phyloP scores from a whole-genome alignment of 192 early-diverging fungal species.

The Mortierella claussenii region DNA sequence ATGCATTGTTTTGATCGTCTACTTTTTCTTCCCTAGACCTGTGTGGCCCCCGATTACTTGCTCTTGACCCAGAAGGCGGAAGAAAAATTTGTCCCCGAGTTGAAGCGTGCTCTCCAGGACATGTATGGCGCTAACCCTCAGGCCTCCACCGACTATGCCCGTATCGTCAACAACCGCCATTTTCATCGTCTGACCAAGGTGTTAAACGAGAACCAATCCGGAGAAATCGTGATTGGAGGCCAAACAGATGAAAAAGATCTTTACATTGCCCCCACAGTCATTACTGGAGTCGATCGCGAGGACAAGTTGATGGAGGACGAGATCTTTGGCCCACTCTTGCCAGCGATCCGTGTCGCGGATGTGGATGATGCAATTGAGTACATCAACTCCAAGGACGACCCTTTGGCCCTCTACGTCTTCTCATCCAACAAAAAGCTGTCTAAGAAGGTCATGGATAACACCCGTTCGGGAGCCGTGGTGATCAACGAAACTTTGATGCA shows the following conservation, averaged over 20 bases:
- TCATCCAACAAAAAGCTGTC: slow-evolving; percentile 60
- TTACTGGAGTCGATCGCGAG: slow-evolving; percentile 75
- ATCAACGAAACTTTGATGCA: slow-evolving; percentile 90
- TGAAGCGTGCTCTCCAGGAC: slow-evolving; percentile 56
- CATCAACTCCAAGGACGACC: slow-evolving; percentile 75
- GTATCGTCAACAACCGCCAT: slow-evolving; percentile 80
- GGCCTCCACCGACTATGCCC: slow-evolving; percentile 64
- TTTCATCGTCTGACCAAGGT: slow-evolving; percentile 72
- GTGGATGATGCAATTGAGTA: slow-evolving; percentile 76
- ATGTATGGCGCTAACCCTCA: slow-evolving; percentile 64
- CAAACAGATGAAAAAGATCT: slow-evolving; percentile 66
- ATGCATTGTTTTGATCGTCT: neutral
- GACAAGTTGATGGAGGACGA: slow-evolving; percentile 86
- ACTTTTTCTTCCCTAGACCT: slow-evolving; percentile 63
- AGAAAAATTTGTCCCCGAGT: slow-evolving; percentile 65
- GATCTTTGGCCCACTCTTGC: slow-evolving; percentile 93
- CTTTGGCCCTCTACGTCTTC: slow-evolving; percentile 87
- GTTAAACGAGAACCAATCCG: slow-evolving; percentile 58
- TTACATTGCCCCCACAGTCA: slow-evolving; percentile 85
- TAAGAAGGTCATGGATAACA: slow-evolving; percentile 73
- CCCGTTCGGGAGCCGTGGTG: slow-evolving; percentile 79
- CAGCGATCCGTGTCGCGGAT: slow-evolving; percentile 76
- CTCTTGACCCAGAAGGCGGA: slow-evolving; percentile 71
- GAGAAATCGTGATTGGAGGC: slow-evolving; percentile 71
- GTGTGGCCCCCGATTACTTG: slow-evolving; percentile 90